phyloP scores from a whole-genome alignment of 1,284 basidiomycete genomes.

The Meira nashicola region DNA sequence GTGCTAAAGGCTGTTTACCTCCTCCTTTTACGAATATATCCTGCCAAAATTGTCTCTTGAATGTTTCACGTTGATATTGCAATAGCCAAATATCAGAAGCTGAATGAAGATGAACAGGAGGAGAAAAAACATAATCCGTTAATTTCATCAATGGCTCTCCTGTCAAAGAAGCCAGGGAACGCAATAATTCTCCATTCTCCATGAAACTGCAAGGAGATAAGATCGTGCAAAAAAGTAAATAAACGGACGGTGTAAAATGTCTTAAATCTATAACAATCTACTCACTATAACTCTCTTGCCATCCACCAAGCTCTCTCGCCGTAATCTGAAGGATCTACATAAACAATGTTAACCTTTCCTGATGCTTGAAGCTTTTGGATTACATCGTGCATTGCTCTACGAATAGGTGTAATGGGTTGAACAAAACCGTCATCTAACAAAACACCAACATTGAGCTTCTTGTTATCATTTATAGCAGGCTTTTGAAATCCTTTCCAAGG shows the following conservation, averaged over 20 bases:
- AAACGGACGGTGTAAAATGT: no score
- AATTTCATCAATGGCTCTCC: conserved; percentile 28
- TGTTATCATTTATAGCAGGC: background rate
- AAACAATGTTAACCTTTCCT: conserved; percentile 1
- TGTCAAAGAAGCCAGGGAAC: conserved; percentile 20
- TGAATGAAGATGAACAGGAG: conserved; percentile 22
- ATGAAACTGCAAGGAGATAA: conserved; percentile 18
- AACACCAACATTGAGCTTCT: conserved; percentile 11
- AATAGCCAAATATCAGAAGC: conserved; percentile 19
- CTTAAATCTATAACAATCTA: no score
- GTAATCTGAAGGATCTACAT: background rate
- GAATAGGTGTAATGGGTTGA: conserved; percentile 13
- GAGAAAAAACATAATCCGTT: conserved; percentile 24
- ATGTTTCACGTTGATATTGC: conserved; percentile 8
- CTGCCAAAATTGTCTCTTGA: conserved; percentile 8
- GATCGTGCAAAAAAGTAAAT: background rate
- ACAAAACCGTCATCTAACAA: conserved; percentile 11
- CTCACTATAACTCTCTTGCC: conserved; percentile 29
- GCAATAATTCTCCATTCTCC: conserved; percentile 26
- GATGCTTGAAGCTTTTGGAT: background rate
- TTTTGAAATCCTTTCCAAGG: conserved; percentile 9
- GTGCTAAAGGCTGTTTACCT: no score
- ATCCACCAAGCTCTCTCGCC: conserved; percentile 22
- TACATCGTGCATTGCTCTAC: conserved; percentile 8
- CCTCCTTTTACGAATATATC: background rate